Evolutionary conservation across 768 basidiomycete species (phyloP), one percentile per base, ranked within the genome.

Genomic region (Hypsizygus marmoreus): DNA sequence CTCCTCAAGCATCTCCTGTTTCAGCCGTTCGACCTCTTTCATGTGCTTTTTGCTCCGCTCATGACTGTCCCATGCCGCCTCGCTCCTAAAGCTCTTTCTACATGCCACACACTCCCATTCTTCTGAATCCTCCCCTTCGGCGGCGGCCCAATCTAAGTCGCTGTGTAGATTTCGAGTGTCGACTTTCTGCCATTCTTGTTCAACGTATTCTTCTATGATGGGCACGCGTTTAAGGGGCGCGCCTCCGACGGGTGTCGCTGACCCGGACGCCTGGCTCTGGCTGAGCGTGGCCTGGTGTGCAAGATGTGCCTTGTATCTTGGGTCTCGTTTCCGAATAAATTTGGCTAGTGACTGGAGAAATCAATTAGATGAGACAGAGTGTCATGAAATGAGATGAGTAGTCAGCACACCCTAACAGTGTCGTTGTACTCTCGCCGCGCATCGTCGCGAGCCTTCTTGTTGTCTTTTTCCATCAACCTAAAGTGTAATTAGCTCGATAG

Each of bases 21-120:
- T 82, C 47, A 99, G 60, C 53, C 72, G 74, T 58, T 91, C 90
- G 10, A 98, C 82, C 51, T 93, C 90, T 65, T 87, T 91, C 61
- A 89, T 61, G 58, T 99, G 97, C 65, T 93, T 97, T 68, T 88
- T 88, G 64, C 94, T 97, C 53, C 94, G 75, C 64, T 98, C 97
- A 53, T 98, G 97, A 63, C 93, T 97, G 55, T 85, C 76, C 95
- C 95, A 99, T 4, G 93, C 91, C 0, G 91, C 90, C 56, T 97
- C 94, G 53, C 86, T 93, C 58, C 86, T 72, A 62, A 97, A 98
- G 0, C 78, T 75, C 71, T 97, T 97, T 22, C 79, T 75, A 58
- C 97, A 99, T 6, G 85, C 95, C n/a, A 97, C 86, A 58, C 97
- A 99, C 62, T 95, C 94, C 85, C 88, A 93, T 60, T 89, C 88